These are phyloP conservation scores for Inonotus obliquus DNA, from an alignment of 1,284 basidiomycete genomes.

Conservation along the genomic window DNA sequence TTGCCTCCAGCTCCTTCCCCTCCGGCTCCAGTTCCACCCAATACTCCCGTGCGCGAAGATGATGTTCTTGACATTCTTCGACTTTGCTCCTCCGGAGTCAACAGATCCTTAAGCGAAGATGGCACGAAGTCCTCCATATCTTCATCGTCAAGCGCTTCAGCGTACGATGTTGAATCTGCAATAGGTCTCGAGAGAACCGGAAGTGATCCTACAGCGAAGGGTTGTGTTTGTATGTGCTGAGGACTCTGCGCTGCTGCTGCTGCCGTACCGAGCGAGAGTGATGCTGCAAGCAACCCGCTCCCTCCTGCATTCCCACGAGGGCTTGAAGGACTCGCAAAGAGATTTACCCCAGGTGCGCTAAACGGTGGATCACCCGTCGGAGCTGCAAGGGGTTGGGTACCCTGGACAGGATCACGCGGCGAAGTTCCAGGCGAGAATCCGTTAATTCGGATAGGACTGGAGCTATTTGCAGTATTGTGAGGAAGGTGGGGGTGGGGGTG, in stretches of 20 bases:
- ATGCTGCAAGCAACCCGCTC: slow-evolving; percentile 33
- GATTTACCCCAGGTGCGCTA: slow-evolving; percentile 59
- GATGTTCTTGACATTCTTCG: slow-evolving; percentile 72
- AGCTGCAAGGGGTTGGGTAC: slow-evolving; percentile 25
- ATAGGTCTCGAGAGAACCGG: slow-evolving; percentile 18
- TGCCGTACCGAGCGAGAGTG: slow-evolving; percentile 44
- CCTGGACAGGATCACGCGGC: slow-evolving; percentile 26
- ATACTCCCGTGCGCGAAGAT: slow-evolving; percentile 32
- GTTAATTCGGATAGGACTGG: slow-evolving; percentile 34
- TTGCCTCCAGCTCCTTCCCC: slow-evolving; percentile 10
- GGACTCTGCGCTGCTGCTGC: slow-evolving; percentile 18
- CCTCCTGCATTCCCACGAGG: slow-evolving; percentile 30
- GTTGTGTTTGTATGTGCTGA: not conserved
- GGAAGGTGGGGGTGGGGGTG: not conserved
- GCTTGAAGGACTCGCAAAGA: slow-evolving; percentile 40
- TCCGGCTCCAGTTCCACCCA: not conserved
- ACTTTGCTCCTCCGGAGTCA: slow-evolving; percentile 80
- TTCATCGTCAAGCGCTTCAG: slow-evolving; percentile 58
- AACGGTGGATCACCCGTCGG: slow-evolving; percentile 49
- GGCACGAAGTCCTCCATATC: slow-evolving; percentile 87
- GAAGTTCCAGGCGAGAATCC: slow-evolving; percentile 48
- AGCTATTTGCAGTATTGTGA: slow-evolving; percentile 22
- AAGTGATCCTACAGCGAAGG: slow-evolving; percentile 28
- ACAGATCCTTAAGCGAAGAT: slow-evolving; percentile 78
- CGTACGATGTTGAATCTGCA: slow-evolving; percentile 22